Evolutionary conservation across 1,139 yeast species (phyloP).

Genomic region (Yamadazyma blattariae): DNA sequence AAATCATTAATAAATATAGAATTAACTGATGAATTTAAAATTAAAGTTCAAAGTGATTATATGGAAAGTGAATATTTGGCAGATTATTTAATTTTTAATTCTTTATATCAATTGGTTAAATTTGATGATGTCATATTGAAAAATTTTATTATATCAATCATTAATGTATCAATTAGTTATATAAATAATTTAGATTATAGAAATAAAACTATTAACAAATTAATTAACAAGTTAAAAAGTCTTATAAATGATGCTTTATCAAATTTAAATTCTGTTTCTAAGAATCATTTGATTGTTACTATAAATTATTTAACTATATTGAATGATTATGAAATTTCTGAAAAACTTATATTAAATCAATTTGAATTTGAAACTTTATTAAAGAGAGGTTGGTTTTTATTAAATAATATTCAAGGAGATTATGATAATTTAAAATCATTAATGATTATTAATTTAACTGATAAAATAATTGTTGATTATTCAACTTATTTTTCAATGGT

Average conservation of each 20-base stretch:
- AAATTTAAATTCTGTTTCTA: not conserved
- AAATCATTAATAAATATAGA: constrained; percentile 24
- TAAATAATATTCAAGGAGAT: constrained; percentile 9
- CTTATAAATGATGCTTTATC: not conserved
- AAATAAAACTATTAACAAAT: constrained; percentile 1
- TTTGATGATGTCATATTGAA: constrained; percentile 19
- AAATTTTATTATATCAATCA: constrained; percentile 28
- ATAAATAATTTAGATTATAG: constrained; percentile 26
- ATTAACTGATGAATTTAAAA: constrained; percentile 2
- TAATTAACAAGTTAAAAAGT: not conserved
- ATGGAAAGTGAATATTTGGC: not conserved
- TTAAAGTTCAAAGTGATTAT: constrained; percentile 1
- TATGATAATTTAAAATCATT: constrained; percentile 28
- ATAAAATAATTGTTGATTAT: constrained; percentile 26
- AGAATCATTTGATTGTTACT: constrained; percentile 10
- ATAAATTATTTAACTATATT: constrained; percentile 35
- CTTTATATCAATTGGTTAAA: constrained; percentile 4
- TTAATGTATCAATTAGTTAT: constrained; percentile 29
- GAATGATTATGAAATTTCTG: constrained; percentile 36
- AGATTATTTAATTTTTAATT: constrained; percentile 6
- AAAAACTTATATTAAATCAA: constrained; percentile 25
- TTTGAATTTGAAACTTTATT: constrained; percentile 31
- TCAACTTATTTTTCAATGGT: constrained; percentile 27
- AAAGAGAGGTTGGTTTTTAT: constrained; percentile 34
- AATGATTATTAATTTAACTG: constrained; percentile 27